phyloP scores from a whole-genome alignment of 2,329 filamentous ascomycete genomes.

The Alternaria panax region DNA sequence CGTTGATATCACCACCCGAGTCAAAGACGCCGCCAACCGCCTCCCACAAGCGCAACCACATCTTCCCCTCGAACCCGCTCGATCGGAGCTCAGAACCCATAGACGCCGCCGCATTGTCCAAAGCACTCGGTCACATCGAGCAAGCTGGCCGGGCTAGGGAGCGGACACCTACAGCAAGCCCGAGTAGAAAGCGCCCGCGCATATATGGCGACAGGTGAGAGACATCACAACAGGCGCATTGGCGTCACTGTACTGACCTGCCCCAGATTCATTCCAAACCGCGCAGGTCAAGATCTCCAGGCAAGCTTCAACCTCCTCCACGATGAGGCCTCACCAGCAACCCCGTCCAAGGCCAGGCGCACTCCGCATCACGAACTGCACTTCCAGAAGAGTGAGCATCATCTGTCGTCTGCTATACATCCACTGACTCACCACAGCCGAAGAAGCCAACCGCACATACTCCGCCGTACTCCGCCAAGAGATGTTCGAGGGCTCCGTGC shows the following conservation, averaged over 20 bases:
- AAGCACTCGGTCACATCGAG: constrained; percentile 68
- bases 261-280: constrained; percentile 88
- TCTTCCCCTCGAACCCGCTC: constrained; percentile 37
- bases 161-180: constrained; percentile 69
- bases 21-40: constrained; percentile 68
- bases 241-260: constrained; percentile 1
- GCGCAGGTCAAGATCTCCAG: constrained; percentile 89
- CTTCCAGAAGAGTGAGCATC: constrained; percentile 77
- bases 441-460: constrained; percentile 94
- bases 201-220: constrained; percentile 64
- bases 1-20: constrained; percentile 62
- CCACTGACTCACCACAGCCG: constrained; percentile 61
- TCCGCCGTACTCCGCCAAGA: constrained; percentile 87
- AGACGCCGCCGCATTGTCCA: constrained; percentile 66
- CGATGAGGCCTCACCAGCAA: constrained; percentile 91
- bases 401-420: not conserved
- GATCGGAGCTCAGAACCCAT: constrained; percentile 60
- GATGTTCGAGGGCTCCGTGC: constrained; percentile 88
- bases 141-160: constrained; percentile 66
- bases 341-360: constrained; percentile 83
- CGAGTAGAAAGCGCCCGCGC: constrained; percentile 72
- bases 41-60: constrained; percentile 57
- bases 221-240: not conserved
- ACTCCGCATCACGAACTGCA: constrained; percentile 89
- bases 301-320: constrained; percentile 91